Conservation (phyloP, 108 stramenopile species). For the Stephanodiscus triporus region DNA sequence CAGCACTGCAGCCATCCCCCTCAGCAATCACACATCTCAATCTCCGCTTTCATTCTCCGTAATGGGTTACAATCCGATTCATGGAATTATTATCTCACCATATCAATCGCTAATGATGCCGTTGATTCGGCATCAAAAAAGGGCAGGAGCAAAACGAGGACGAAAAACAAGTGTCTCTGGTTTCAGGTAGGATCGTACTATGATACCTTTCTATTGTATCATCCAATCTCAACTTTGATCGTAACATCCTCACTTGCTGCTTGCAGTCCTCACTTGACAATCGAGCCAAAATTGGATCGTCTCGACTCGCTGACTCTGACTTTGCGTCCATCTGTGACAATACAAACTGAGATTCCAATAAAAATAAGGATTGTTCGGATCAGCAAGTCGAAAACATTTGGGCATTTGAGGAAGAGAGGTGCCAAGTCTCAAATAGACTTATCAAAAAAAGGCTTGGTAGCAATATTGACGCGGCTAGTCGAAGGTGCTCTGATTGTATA, state of each 20-base stretch:
- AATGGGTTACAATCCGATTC: constrained; percentile 27
- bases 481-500: constrained; percentile 42
- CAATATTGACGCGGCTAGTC: constrained; percentile 26
- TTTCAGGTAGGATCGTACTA: constrained; percentile 18
- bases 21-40: background rate
- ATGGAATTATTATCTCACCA: constrained; percentile 11
- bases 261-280: constrained; percentile 30
- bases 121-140: constrained; percentile 17
- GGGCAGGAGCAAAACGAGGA: constrained; percentile 2
- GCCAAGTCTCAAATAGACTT: constrained; percentile 33
- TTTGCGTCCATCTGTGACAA: constrained; percentile 32
- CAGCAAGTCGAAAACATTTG: constrained; percentile 23
- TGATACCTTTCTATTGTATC: background rate
- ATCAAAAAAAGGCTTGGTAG: constrained; percentile 33
- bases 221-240: background rate
- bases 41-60: constrained; percentile 16
- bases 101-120: constrained; percentile 48
- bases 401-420: constrained; percentile 33
- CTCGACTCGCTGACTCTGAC: constrained; percentile 32
- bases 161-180: constrained; percentile 29
- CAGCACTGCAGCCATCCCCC: constrained; percentile 7
- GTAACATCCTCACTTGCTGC: background rate
- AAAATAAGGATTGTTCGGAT: constrained; percentile 39
- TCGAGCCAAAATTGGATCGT: constrained; percentile 33
- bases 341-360: constrained; percentile 36